These are phyloP conservation scores for Gaertneriomyces semiglobifer DNA, from an alignment of 192 early-diverging fungal genomes.

Conservation along the genomic window DNA sequence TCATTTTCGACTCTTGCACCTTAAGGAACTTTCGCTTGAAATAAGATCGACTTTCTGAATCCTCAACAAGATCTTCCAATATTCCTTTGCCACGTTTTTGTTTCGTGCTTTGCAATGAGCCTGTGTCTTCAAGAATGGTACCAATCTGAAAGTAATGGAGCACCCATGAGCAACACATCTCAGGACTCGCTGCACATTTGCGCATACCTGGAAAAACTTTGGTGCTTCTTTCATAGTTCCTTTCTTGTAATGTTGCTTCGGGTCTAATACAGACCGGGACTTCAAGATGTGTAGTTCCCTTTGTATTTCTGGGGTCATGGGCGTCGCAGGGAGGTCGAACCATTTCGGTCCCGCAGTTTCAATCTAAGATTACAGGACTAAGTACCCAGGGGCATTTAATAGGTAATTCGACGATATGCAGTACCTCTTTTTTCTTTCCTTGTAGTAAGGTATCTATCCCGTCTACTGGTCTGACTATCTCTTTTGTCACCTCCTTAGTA, in stretches of 20 bases:
- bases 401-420: background rate
- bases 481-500: background rate
- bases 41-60: conserved; percentile 67
- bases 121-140: conserved; percentile 74
- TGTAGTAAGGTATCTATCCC: background rate
- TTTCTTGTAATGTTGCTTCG: conserved; percentile 89
- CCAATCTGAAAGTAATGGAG: conserved; percentile 51
- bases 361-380: background rate
- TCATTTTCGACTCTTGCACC: conserved; percentile 55
- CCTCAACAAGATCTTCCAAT: conserved; percentile 65
- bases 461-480: background rate
- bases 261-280: conserved; percentile 82
- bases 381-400: background rate
- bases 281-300: conserved; percentile 85
- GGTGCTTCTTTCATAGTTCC: conserved; percentile 66
- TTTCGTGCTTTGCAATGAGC: no score
- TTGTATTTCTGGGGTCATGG: conserved; percentile 84
- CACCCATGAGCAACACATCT: background rate
- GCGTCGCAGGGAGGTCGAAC: conserved; percentile 86
- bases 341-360: conserved; percentile 59
- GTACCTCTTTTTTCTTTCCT: background rate
- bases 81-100: conserved; percentile 57
- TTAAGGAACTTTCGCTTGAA: conserved; percentile 85
- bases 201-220: conserved; percentile 81
- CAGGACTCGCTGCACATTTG: conserved; percentile 11